Percentiles rank a stretch among this genome's conserved stretches.
phyloP scores from a whole-genome alignment of 495 filamentous ascomycete species.

The Hypoxylon intermedium region DNA sequence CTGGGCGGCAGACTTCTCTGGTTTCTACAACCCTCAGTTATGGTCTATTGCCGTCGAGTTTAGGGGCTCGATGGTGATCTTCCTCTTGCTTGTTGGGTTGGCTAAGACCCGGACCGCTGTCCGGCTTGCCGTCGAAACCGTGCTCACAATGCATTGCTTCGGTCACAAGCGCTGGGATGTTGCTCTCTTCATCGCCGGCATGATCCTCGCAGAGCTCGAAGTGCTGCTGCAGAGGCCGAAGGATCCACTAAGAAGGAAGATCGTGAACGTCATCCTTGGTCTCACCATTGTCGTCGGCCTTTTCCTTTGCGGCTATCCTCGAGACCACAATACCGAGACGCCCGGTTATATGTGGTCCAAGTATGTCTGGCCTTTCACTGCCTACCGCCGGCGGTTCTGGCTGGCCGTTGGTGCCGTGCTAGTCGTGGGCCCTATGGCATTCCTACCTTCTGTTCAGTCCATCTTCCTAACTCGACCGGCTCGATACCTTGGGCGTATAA shows the following conservation, averaged over 20 bases:
- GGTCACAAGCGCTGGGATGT: constrained; percentile 53
- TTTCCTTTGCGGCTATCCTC: constrained; percentile 41
- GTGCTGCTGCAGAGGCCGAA: constrained; percentile 42
- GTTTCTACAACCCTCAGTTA: constrained; percentile 52
- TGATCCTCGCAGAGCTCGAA: constrained; percentile 52
- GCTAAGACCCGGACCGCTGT: constrained; percentile 44
- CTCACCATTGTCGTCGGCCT: constrained; percentile 35
- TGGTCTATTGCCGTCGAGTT: constrained; percentile 63
- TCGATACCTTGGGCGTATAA: constrained; percentile 64
- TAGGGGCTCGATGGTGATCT: constrained; percentile 56
- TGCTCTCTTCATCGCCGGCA: constrained; percentile 55
- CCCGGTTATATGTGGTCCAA: constrained; percentile 43
- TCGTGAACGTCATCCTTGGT: constrained; percentile 30
- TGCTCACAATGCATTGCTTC: constrained; percentile 45
- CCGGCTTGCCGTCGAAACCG: constrained; percentile 43
- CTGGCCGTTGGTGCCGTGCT: constrained; percentile 56
- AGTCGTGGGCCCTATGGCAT: constrained; percentile 59
- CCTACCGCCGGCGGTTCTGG: constrained; percentile 42
- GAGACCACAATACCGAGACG: constrained; percentile 43
- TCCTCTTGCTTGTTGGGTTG: constrained; percentile 48
- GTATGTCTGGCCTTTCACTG: constrained; percentile 43
- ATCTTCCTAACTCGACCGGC: constrained; percentile 59
- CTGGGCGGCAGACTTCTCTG: constrained; percentile 35
- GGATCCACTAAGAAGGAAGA: constrained; percentile 18
- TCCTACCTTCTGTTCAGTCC: constrained; percentile 56